Percentiles rank a stretch among this genome's conserved stretches.
Conservation (phyloP, 164 flowering plant genomes). For the Tetrastigma voinierianum region DNA sequence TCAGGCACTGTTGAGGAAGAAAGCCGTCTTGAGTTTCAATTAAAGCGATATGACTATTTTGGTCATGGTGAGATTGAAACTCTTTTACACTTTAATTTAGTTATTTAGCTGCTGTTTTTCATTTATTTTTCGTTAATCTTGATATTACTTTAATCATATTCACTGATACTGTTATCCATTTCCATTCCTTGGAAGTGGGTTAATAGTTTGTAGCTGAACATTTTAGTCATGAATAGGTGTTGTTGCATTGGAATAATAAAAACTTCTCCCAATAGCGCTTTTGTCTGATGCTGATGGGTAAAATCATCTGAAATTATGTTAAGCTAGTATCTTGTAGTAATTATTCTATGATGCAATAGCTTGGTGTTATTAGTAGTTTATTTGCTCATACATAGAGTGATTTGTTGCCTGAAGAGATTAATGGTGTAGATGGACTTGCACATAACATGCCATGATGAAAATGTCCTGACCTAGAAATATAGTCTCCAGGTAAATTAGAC, state of each 20-base stretch:
- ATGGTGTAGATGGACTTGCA: neutral
- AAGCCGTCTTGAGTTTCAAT: slow-evolving; percentile 51
- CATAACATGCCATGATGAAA: neutral
- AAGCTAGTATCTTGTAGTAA: neutral
- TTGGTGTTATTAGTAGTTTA: neutral
- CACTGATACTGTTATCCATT: neutral
- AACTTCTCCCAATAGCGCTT: no score
- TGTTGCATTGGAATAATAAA: no score
- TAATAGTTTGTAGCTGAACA: neutral
- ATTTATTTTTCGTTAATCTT: neutral
- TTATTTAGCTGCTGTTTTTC: neutral
- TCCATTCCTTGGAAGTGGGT: neutral
- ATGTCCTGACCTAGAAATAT: no score
- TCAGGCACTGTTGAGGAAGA: slow-evolving; percentile 47
- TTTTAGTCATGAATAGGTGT: no score
- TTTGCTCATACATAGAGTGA: neutral
- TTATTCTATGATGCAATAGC: neutral
- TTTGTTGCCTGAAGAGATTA: neutral
- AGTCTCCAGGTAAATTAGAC: no score
- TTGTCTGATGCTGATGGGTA: no score
- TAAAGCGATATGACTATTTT: slow-evolving; percentile 77
- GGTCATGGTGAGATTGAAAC: slow-evolving; percentile 61
- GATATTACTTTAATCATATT: neutral
- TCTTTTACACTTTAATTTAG: neutral
- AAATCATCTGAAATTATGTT: no score